These are phyloP conservation scores for Selaginella tamariscina DNA, from an alignment of 75 land plant species.

Conservation along the genomic window DNA sequence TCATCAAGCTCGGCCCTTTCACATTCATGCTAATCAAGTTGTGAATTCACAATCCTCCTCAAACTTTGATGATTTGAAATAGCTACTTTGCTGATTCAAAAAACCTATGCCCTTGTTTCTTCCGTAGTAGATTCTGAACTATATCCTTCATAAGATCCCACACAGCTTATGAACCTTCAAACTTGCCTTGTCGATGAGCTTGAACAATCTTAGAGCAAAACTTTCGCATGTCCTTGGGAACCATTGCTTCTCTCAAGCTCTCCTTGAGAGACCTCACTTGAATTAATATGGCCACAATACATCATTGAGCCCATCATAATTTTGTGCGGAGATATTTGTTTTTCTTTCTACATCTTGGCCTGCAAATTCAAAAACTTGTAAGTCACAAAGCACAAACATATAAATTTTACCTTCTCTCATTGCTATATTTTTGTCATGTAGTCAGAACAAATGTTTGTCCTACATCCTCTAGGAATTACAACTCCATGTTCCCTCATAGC, in stretches of 20 bases:
- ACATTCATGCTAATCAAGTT: slow-evolving; percentile 1
- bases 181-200: slow-evolving; percentile 11
- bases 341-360: no score
- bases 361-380: neutral
- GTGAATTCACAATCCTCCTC: neutral
- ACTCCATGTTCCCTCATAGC: neutral
- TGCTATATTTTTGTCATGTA: neutral
- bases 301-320: neutral
- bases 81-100: neutral
- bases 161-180: slow-evolving; percentile 2
- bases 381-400: neutral
- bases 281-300: neutral
- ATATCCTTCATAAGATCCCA: neutral
- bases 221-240: neutral
- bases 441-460: neutral
- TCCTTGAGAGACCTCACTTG: neutral
- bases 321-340: neutral
- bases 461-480: neutral
- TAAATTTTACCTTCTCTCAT: neutral
- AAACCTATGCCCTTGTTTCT: neutral
- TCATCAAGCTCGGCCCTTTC: neutral
- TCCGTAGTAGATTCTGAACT: neutral
- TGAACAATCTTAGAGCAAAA: slow-evolving; percentile 7
- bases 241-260: neutral
- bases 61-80: neutral